Base-by-base conservation (phyloP, 2,329 filamentous ascomycete species). In the Colletotrichum phormii region DNA sequence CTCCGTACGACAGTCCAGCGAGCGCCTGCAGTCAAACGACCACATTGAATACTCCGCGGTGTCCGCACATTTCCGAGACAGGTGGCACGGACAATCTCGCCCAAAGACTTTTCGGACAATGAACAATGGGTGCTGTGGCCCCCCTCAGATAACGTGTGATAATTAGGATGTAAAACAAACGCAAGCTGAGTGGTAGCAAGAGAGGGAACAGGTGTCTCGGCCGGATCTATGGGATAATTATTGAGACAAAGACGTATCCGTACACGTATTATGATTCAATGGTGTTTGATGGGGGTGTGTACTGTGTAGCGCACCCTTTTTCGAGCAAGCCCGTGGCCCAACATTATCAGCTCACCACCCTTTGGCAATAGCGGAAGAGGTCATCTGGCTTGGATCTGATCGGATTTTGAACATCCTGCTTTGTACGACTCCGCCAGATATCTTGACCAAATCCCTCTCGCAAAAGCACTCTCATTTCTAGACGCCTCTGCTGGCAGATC, bases 11-110 rank as follows among this genome's bases (percentile, higher is more conserved):
- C 11, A 15, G 22, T 13, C 2, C 5, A 63, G 31, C 29, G 9
- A 15, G 7, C 26, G 26, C 29, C 46, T 37, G 11, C n/a, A n/a
- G 35, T 6, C 22, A 37, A 37, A 22, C 7, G 3, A 26, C 11
- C 8, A 63, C 24, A 49, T 49, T n/a, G 18, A n/a, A 49, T 8
- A 18, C 42, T 49, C 42, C 18, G 18, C 42, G 22, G 29, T 5
- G 49, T n/a, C 29, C 61, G 31, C 61, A 64, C 13, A 51, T 31
- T 13, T 64, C 61, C 29, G 31, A 64, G 46, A 64, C 31, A 64
- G n/a, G 3, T 22, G 49, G 61, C 29, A 29, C 51, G 22, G 61
- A 18, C 13, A 42, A 42, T 42, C 37, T 12, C 35, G 31, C 22
- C 22, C 61, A 13, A 31, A 35, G 15, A n/a, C 13, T 3, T 3